Conservation (phyloP, 2,329 filamentous ascomycete genomes). For the Aureobasidium subglaciale region DNA sequence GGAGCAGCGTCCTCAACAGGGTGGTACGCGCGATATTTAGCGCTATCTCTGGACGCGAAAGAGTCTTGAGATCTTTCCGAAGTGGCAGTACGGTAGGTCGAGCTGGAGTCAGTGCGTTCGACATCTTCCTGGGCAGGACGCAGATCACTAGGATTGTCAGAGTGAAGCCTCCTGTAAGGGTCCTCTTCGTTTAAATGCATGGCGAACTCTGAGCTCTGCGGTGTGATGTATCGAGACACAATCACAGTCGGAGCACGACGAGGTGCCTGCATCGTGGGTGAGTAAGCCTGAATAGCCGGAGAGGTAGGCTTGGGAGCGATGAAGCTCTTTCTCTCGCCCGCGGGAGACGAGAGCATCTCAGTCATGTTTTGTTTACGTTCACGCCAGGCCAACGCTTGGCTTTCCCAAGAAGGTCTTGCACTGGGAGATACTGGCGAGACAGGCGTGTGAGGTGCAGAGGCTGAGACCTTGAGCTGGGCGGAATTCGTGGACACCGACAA, state of each 20-base stretch:
- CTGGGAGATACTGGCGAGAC: neutral
- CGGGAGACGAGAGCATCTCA: slow-evolving; percentile 5
- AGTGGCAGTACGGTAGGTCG: slow-evolving; percentile 22
- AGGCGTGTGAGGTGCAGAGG: neutral
- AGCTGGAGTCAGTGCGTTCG: slow-evolving; percentile 22
- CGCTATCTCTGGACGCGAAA: slow-evolving; percentile 9
- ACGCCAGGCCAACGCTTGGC: slow-evolving; percentile 26
- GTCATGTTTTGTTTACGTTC: slow-evolving; percentile 23
- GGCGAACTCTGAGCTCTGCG: slow-evolving; percentile 16
- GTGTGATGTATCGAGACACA: slow-evolving; percentile 29
- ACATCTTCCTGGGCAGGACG: slow-evolving; percentile 17
- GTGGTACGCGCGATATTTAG: slow-evolving; percentile 15
- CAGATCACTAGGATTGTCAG: slow-evolving; percentile 9
- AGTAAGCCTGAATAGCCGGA: neutral
- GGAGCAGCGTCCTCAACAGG: neutral
- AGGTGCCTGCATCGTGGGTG: neutral
- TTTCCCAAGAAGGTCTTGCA: slow-evolving; percentile 21
- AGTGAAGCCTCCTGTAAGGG: neutral
- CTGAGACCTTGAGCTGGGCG: neutral
- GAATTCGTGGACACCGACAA: neutral
- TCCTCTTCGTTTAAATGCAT: slow-evolving; percentile 15
- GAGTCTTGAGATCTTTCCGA: slow-evolving; percentile 15
- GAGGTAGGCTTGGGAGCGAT: neutral
- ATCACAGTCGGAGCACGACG: slow-evolving; percentile 25
- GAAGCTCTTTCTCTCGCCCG: neutral